Evolutionary conservation across 2,329 filamentous ascomycete species (phyloP), one percentile per base, ranked within the genome.

Genomic region (Aspergillus fructus): DNA sequence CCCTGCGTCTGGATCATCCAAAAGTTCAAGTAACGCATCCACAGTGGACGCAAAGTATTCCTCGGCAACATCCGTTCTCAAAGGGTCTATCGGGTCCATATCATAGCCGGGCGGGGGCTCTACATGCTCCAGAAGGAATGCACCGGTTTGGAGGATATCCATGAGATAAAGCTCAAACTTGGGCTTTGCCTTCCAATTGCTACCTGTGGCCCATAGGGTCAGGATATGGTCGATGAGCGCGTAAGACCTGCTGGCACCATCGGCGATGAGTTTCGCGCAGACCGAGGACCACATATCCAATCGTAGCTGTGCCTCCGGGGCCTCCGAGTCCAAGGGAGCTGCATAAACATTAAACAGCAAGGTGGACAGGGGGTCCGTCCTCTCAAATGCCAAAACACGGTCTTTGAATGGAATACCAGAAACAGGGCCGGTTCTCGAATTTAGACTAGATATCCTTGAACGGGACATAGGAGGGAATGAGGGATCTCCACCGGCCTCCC

Each of bases 91-190:
- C 61, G 87, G 87, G 78, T 90, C 89, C 61, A 87, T 82, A 55
- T 88, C 87, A 41, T 90, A 68, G 83, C 62, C 88, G 81, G 59
- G 87, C 66, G 91, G 89, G 69, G 92, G 89, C 73, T 93, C 90
- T 67, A 90, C 87, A 69, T 89, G 88, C 69, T 96, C 92, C 65
- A 97, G 81, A 56, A 97, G 81, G 70, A 97, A 97, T 40, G 92
- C 89, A 64, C 94, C 94, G 66, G 96, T 90, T 75, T 96, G 91
- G 33, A 99, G 84, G 59, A 96, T 91, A 71, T 94, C 90, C 90
- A 96, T 94, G 12, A 99, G 84, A 73, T 93, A 97, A 76, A 91
- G 89, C 76, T 97, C 93, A 81, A 99, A 87, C 62, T 92, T 94
- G 64, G 88, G 85, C 67, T 89, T 92, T 56, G 91, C 91, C 41